Percentiles rank a stretch among this genome's conserved stretches.
Conservation (phyloP, 1,284 basidiomycete genomes). For the Porodaedalea pini region DNA sequence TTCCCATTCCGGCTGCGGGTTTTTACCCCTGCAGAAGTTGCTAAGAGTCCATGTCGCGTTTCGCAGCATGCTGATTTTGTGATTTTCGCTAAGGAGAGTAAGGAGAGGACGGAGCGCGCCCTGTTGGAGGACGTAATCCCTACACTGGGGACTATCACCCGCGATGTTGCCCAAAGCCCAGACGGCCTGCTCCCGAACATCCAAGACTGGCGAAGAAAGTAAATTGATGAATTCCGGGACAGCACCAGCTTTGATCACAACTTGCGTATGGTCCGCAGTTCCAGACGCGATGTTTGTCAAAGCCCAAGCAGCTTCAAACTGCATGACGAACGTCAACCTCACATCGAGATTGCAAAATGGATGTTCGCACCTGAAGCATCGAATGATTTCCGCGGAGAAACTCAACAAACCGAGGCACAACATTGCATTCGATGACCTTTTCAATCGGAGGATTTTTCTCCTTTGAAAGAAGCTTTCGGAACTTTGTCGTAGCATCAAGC, state of each 20-base stretch:
- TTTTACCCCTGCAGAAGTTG: constrained; percentile 97
- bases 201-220: constrained; percentile 80
- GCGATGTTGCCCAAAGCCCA: constrained; percentile 98
- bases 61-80: constrained; percentile 95
- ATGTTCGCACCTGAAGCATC: constrained; percentile 82
- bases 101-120: constrained; percentile 73
- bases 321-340: constrained; percentile 3
- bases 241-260: constrained; percentile 92
- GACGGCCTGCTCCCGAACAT: constrained; percentile 95
- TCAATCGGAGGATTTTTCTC: constrained; percentile 99
- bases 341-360: not conserved
- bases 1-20: constrained; percentile 94
- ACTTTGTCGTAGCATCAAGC: constrained; percentile 93
- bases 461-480: constrained; percentile 97
- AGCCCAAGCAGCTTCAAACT: constrained; percentile 99
- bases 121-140: constrained; percentile 83
- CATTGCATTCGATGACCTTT: constrained; percentile 95
- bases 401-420: constrained; percentile 96
- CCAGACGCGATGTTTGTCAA: constrained; percentile 99
- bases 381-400: constrained; percentile 86
- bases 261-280: constrained; percentile 97
- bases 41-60: constrained; percentile 98
- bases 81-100: constrained; percentile 75
- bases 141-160: constrained; percentile 90
- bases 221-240: constrained; percentile 98